These are phyloP conservation scores for Candida tibetensis DNA, from an alignment of 805 yeast species.

Conservation along the genomic window DNA sequence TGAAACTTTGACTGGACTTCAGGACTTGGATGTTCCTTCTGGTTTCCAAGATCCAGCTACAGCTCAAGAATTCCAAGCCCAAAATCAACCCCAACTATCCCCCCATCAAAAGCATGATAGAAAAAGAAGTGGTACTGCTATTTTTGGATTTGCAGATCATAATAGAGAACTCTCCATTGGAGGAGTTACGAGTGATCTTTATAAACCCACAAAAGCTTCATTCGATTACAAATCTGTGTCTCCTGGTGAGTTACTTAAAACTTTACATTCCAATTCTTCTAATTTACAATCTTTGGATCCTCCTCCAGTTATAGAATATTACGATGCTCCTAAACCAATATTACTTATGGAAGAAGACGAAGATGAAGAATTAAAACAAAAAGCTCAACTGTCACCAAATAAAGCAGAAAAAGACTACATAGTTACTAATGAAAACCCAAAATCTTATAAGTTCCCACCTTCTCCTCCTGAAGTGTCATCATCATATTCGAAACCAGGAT, in stretches of 20 bases:
- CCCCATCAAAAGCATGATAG: conserved; percentile 45
- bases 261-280: conserved; percentile 5
- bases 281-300: conserved; percentile 2
- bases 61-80: conserved; percentile 5
- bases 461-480: conserved; percentile 23
- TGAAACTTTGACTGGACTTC: conserved; percentile 53
- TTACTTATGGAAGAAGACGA: conserved; percentile 30
- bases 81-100: conserved; percentile 10
- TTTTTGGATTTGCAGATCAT: conserved; percentile 70
- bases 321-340: conserved; percentile 22
- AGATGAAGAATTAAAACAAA: conserved; percentile 5
- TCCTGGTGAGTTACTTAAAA: conserved; percentile 32
- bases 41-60: conserved; percentile 28
- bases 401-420: conserved; percentile 38
- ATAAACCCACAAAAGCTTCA: conserved; percentile 17
- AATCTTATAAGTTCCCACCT: conserved; percentile 57
- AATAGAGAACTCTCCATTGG: conserved; percentile 60
- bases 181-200: conserved; percentile 35
- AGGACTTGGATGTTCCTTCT: conserved; percentile 63
- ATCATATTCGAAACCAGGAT: conserved; percentile 4
- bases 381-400: conserved; percentile 7
- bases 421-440: conserved; percentile 46
- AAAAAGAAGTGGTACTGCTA: conserved; percentile 74
- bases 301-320: conserved; percentile 5
- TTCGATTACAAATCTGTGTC: conserved; percentile 31